Percentiles rank a stretch among this genome's conserved stretches.
phyloP scores from a whole-genome alignment of 2,329 filamentous ascomycete genomes.

The Fusarium duplospermum region DNA sequence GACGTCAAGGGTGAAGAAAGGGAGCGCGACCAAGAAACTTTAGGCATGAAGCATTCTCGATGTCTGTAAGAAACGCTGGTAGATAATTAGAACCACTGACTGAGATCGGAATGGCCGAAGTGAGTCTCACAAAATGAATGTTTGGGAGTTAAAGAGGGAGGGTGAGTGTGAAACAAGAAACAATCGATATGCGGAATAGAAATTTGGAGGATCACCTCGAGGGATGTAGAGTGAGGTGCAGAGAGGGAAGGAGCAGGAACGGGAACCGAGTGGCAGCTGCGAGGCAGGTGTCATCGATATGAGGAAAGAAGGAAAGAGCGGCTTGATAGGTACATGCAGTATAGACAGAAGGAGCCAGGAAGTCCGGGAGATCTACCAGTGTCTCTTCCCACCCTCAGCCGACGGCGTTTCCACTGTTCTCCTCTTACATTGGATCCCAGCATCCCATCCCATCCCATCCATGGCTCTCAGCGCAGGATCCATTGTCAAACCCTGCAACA shows the following conservation, averaged over 20 bases:
- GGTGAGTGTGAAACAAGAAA: background rate
- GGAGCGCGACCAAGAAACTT: slow-evolving; percentile 24
- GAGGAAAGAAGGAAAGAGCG: slow-evolving; percentile 16
- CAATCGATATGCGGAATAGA: slow-evolving; percentile 14
- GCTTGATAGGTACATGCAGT: slow-evolving; percentile 23
- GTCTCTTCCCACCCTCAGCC: slow-evolving; percentile 30
- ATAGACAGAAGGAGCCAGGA: slow-evolving; percentile 18
- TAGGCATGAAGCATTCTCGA: slow-evolving; percentile 24
- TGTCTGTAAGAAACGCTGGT: slow-evolving; percentile 13
- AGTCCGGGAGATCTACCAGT: slow-evolving; percentile 15
- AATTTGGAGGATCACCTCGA: slow-evolving; percentile 26
- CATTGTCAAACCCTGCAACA: slow-evolving; percentile 36
- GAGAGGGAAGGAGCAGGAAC: background rate
- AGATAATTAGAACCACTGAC: slow-evolving; percentile 9
- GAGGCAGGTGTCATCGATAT: slow-evolving; percentile 20
- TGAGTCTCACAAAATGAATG: slow-evolving; percentile 25
- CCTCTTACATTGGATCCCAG: slow-evolving; percentile 6
- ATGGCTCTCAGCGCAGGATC: slow-evolving; percentile 15
- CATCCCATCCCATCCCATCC: background rate
- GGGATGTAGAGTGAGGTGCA: slow-evolving; percentile 1
- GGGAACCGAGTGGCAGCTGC: background rate
- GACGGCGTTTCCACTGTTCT: slow-evolving; percentile 29
- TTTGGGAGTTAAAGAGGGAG: slow-evolving; percentile 9
- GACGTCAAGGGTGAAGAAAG: slow-evolving; percentile 19
- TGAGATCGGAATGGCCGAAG: slow-evolving; percentile 16